Percentiles rank a stretch among this genome's conserved stretches.
phyloP scores from a whole-genome alignment of 2,329 filamentous ascomycete genomes.

The Curvularia spicifera region DNA sequence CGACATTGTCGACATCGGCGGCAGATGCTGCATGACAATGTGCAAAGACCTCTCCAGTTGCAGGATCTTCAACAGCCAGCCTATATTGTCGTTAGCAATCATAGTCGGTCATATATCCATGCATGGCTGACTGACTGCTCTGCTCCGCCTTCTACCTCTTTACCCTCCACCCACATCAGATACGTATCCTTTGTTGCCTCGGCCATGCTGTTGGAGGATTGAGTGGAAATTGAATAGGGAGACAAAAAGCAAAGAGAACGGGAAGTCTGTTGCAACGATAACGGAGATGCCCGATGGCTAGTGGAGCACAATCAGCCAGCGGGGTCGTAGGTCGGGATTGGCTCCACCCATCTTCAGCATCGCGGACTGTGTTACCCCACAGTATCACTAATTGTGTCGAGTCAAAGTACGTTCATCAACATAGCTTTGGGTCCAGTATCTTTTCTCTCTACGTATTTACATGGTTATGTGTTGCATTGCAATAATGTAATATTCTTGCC shows the following conservation, averaged over 20 bases:
- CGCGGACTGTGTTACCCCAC: constrained; percentile 1
- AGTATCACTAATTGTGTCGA: neutral
- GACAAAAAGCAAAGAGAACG: neutral
- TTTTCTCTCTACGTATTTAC: neutral
- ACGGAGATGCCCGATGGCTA: constrained; percentile 30
- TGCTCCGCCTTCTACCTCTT: constrained; percentile 51
- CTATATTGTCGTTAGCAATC: constrained; percentile 42
- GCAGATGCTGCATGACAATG: constrained; percentile 58
- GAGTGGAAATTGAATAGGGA: neutral
- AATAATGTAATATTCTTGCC: neutral
- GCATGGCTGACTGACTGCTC: constrained; percentile 54
- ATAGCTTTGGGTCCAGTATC: neutral
- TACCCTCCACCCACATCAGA: constrained; percentile 54
- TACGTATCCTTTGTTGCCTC: constrained; percentile 20
- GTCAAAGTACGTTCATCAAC: neutral
- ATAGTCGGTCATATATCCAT: constrained; percentile 15
- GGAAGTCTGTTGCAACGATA: constrained; percentile 6
- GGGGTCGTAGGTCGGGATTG: constrained; percentile 17
- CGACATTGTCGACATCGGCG: constrained; percentile 53
- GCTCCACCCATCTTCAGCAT: constrained; percentile 4
- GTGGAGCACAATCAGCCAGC: constrained; percentile 32
- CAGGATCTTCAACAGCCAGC: constrained; percentile 61
- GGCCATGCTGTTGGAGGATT: constrained; percentile 12
- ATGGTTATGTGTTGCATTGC: neutral
- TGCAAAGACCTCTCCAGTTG: constrained; percentile 61